phyloP scores from a whole-genome alignment of 352 stramenopile species.

The Phytopythium delawarense region DNA sequence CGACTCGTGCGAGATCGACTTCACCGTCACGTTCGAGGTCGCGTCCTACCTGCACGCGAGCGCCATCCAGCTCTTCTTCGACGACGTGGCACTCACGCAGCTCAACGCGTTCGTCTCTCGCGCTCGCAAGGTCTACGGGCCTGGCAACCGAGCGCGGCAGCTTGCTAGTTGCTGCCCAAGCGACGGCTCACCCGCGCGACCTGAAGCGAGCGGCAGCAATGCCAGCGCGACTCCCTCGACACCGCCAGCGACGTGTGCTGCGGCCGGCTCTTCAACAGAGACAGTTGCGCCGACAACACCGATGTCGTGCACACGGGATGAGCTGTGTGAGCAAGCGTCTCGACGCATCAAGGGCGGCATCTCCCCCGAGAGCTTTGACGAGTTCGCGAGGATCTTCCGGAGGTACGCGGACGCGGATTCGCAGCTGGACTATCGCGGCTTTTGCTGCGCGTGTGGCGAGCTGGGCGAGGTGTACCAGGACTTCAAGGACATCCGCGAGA shows the following conservation, averaged over 20 bases:
- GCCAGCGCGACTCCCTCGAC: background rate
- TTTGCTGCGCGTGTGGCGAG: slow-evolving; percentile 52
- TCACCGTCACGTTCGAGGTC: slow-evolving; percentile 81
- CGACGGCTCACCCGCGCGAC: background rate
- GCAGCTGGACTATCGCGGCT: slow-evolving; percentile 64
- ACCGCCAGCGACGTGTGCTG: background rate
- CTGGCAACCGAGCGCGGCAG: background rate
- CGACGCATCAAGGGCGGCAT: slow-evolving; percentile 44
- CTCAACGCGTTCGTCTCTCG: slow-evolving; percentile 80
- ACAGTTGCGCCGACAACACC: background rate
- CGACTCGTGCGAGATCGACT: slow-evolving; percentile 67
- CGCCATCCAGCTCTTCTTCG: slow-evolving; percentile 82
- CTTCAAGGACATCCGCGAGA: slow-evolving; percentile 55
- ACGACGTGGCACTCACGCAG: slow-evolving; percentile 76
- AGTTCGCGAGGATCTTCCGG: slow-evolving; percentile 44
- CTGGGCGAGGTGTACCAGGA: slow-evolving; percentile 59
- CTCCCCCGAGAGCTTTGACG: slow-evolving; percentile 45
- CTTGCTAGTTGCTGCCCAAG: background rate
- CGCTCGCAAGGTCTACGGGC: slow-evolving; percentile 46
- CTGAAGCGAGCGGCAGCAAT: background rate
- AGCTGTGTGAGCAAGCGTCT: slow-evolving; percentile 7
- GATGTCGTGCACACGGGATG: background rate
- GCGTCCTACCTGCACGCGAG: slow-evolving; percentile 77
- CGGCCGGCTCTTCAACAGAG: background rate
- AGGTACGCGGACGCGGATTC: slow-evolving; percentile 44